These are phyloP conservation scores for Plasmopara muralis DNA, from an alignment of 352 stramenopile species.

Conservation along the genomic window DNA sequence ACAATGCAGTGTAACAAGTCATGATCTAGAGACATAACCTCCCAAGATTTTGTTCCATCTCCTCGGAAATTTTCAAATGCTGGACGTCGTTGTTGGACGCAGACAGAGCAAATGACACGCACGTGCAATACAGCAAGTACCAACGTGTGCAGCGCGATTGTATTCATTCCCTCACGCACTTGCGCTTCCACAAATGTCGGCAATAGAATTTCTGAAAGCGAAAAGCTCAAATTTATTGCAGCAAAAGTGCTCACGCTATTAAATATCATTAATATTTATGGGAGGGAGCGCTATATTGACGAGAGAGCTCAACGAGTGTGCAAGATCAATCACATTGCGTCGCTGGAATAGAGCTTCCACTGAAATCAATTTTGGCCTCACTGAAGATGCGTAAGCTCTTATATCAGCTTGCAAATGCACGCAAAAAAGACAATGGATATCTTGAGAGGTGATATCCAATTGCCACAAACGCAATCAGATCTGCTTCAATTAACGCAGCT, in stretches of 20 bases:
- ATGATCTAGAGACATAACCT: constrained; percentile 19
- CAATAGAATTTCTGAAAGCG: constrained; percentile 57
- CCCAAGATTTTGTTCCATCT: constrained; percentile 39
- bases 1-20: constrained; percentile 8
- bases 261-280: constrained; percentile 10
- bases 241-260: constrained; percentile 40
- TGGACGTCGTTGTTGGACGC: constrained; percentile 5
- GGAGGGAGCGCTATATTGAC: constrained; percentile 61
- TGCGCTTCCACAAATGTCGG: constrained; percentile 47
- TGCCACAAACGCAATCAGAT: constrained; percentile 67
- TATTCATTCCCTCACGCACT: constrained; percentile 27
- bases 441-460: constrained; percentile 68
- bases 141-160: constrained; percentile 51
- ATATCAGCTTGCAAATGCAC: constrained; percentile 64
- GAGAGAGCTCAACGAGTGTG: constrained; percentile 72
- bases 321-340: constrained; percentile 51
- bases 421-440: constrained; percentile 61
- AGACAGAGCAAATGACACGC: constrained; percentile 33
- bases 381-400: constrained; percentile 55
- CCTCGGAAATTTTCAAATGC: constrained; percentile 32
- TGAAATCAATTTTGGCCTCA: constrained; percentile 79
- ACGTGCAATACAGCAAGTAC: constrained; percentile 51
- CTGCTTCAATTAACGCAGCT: constrained; percentile 33
- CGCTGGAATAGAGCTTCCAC: constrained; percentile 75
- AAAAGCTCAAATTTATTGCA: constrained; percentile 59